Evolutionary conservation across 129 eudicot genomes (phyloP).

Genomic region (Artemisia annua): DNA sequence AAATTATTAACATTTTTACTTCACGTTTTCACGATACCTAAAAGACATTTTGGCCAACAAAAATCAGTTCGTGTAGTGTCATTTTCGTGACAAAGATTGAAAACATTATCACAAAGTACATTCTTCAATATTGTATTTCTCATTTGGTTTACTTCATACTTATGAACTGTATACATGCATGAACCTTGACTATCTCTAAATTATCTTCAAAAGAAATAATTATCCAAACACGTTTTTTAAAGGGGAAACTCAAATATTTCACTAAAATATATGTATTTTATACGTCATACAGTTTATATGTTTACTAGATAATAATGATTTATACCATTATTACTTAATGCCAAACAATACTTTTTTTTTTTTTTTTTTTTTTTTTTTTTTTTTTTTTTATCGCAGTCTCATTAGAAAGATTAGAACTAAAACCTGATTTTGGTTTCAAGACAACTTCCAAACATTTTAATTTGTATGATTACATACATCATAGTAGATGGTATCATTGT

Average conservation of each 20-base stretch:
- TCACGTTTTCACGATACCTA: neutral
- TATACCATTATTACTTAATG: too few relatives aligned
- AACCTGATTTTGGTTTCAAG: too few relatives aligned
- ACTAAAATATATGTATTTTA: neutral
- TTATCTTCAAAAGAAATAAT: neutral
- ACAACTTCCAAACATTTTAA: too few relatives aligned
- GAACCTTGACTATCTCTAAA: neutral
- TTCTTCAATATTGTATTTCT: neutral
- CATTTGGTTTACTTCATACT: neutral
- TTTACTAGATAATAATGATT: too few relatives aligned
- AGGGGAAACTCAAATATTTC: neutral
- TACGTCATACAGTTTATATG: neutral
- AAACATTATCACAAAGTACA: slow-evolving; percentile 3
- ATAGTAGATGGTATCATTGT: too few relatives aligned
- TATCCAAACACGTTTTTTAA: neutral
- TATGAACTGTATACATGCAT: neutral
- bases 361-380: too few relatives aligned
- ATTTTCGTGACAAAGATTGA: slow-evolving; percentile 6
- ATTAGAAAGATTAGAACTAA: too few relatives aligned
- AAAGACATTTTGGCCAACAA: neutral
- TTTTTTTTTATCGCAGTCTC: too few relatives aligned
- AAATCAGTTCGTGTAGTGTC: slow-evolving; percentile 9
- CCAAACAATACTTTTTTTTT: too few relatives aligned
- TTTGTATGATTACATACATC: too few relatives aligned
- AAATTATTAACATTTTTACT: neutral